Percentiles rank a stretch among this genome's conserved stretches.
Conservation (phyloP, 495 filamentous ascomycete genomes). For the Penicillium paradoxum region DNA sequence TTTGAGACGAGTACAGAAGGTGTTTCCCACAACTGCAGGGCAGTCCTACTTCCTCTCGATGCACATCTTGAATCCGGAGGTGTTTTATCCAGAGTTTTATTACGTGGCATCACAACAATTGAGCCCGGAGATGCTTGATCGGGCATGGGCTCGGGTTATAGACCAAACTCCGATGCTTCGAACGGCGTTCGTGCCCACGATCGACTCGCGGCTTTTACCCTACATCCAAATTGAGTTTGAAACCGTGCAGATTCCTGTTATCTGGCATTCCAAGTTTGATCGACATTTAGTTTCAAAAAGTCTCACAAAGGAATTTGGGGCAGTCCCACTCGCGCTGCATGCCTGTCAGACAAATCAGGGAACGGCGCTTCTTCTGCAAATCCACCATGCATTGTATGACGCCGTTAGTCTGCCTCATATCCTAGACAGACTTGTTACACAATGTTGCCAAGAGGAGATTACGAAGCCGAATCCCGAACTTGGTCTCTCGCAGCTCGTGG, state of each 20-base stretch:
- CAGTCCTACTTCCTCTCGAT: constrained; percentile 33
- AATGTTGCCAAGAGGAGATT: constrained; percentile 12
- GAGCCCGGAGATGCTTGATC: constrained; percentile 12
- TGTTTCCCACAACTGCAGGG: constrained; percentile 28
- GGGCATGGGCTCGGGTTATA: constrained; percentile 24
- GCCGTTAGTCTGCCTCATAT: constrained; percentile 29
- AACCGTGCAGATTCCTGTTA: constrained; percentile 15
- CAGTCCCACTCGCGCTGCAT: constrained; percentile 23
- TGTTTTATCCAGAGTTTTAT: constrained; percentile 32
- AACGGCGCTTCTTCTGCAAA: constrained; percentile 25
- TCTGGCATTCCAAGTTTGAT: constrained; percentile 22
- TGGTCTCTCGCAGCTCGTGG: constrained; percentile 28
- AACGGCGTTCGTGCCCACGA: constrained; percentile 27
- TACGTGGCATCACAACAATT: constrained; percentile 18
- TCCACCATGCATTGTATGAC: constrained; percentile 38
- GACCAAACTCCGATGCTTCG: constrained; percentile 24
- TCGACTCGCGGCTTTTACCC: constrained; percentile 5
- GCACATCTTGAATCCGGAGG: constrained; percentile 23
- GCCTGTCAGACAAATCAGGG: constrained; percentile 20
- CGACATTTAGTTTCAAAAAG: constrained; percentile 2
- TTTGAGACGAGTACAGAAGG: constrained; percentile 8
- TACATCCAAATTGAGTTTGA: constrained; percentile 27
- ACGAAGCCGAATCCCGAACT: constrained; percentile 1
- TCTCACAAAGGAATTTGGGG: constrained; percentile 12
- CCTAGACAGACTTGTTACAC: constrained; percentile 15